Percentiles rank a stretch among this genome's conserved stretches.
Conservation (phyloP, 2,329 filamentous ascomycete genomes). For the Penicillium occitanis region DNA sequence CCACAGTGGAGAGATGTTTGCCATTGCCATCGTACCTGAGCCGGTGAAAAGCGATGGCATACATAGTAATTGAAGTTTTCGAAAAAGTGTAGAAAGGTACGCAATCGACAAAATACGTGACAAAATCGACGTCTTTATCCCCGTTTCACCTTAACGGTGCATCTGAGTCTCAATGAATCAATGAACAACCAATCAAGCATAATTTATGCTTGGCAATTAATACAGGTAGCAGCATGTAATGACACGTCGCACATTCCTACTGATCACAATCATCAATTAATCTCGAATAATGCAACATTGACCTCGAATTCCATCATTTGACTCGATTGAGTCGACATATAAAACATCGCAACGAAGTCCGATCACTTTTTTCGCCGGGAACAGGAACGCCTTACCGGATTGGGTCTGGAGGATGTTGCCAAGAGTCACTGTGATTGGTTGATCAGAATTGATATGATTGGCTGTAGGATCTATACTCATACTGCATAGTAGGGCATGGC, state of each 20-base stretch:
- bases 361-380: neutral
- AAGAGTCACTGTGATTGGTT: neutral
- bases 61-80: neutral
- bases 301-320: neutral
- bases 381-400: neutral
- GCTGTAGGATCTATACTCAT: neutral
- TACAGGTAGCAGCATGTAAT: neutral
- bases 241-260: neutral
- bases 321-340: neutral
- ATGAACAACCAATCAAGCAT: neutral
- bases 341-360: constrained; percentile 15
- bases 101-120: neutral
- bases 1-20: neutral
- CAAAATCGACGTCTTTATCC: neutral
- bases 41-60: neutral
- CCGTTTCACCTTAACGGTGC: neutral
- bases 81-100: neutral
- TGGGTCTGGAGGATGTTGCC: neutral
- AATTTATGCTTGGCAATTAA: neutral
- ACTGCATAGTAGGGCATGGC: neutral
- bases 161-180: neutral
- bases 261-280: neutral
- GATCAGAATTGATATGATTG: neutral
- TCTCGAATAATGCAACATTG: neutral
- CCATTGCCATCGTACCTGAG: constrained; percentile 4